Conservation (phyloP, 2,329 filamentous ascomycete species). For the Monosporascus sp. region DNA sequence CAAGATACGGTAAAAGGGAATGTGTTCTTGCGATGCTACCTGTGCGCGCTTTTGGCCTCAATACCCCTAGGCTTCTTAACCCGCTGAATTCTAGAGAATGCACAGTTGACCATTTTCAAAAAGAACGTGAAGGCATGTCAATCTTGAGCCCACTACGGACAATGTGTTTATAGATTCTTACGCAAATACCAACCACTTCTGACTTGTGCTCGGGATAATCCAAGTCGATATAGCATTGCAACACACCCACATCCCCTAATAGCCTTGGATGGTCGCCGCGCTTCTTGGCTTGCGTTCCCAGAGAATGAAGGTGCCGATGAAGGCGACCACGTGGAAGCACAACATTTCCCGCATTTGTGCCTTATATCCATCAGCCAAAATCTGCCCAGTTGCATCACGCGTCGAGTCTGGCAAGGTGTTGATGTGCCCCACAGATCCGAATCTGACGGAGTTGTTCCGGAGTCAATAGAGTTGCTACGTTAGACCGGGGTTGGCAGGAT, state of each 20-base stretch:
- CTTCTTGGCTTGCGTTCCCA: constrained; percentile 17
- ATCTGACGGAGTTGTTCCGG: constrained; percentile 13
- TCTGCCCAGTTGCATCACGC: constrained; percentile 13
- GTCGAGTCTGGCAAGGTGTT: constrained; percentile 13
- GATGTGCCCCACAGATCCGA: constrained; percentile 13
- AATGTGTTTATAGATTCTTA: too few species aligned
- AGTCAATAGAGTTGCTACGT: constrained; percentile 7
- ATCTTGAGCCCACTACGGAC: too few species aligned
- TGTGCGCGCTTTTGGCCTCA: too few species aligned
- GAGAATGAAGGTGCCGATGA: constrained; percentile 13
- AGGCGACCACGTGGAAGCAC: constrained; percentile 19
- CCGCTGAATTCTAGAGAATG: too few species aligned
- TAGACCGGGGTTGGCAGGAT: constrained; percentile 11
- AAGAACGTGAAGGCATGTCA: too few species aligned
- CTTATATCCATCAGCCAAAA: constrained; percentile 15
- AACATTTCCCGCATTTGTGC: constrained; percentile 18
- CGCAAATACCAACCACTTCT: too few species aligned
- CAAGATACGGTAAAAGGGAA: too few species aligned
- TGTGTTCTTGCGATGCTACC: too few species aligned
- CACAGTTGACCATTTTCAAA: too few species aligned
- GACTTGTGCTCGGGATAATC: too few species aligned
- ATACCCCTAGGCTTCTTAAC: too few species aligned
- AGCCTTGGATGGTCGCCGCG: constrained; percentile 9
- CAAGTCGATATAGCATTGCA: too few species aligned
- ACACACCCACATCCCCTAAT: background rate